phyloP scores from a whole-genome alignment of 371 early-diverging fungal species.

The Capillidium rhysosporum region DNA sequence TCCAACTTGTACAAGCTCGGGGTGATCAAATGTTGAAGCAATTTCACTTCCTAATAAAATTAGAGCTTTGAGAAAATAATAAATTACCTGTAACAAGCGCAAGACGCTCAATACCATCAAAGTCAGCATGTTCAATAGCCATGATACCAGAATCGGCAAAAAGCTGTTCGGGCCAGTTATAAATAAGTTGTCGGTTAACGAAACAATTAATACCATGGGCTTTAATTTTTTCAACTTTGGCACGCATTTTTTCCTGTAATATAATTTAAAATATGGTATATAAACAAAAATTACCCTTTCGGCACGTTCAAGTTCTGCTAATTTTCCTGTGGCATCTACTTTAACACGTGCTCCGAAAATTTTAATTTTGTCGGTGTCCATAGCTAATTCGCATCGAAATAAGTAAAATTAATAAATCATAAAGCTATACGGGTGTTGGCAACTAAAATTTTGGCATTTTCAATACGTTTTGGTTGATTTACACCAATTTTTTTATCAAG shows the following conservation, averaged over 20 bases:
- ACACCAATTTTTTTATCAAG: conserved; percentile 97
- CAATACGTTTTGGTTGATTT: conserved; percentile 89
- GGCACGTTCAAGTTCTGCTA: conserved; percentile 96
- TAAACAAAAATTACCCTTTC: conserved; percentile 40
- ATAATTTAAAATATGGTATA: neutral
- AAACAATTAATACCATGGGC: conserved; percentile 95
- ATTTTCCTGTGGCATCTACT: conserved; percentile 92
- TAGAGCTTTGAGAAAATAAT: neutral
- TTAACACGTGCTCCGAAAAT: conserved; percentile 97
- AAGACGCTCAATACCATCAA: conserved; percentile 97
- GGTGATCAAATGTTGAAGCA: conserved; percentile 96
- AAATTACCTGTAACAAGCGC: conserved; percentile 70
- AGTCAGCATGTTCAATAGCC: conserved; percentile 99
- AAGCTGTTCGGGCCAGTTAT: conserved; percentile 99
- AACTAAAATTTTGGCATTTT: conserved; percentile 92
- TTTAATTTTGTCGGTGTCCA: conserved; percentile 99
- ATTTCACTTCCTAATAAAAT: conserved; percentile 70
- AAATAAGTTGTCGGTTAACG: conserved; percentile 99
- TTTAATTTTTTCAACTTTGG: conserved; percentile 97
- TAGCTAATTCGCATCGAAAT: conserved; percentile 29
- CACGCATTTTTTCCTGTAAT: conserved; percentile 83
- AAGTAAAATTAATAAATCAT: neutral
- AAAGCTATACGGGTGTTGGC: conserved; percentile 82
- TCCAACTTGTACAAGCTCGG: conserved; percentile 85
- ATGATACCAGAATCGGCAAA: conserved; percentile 92